Evolutionary conservation across 768 basidiomycete species (phyloP).

Genomic region (Xerocomellus intermedius): DNA sequence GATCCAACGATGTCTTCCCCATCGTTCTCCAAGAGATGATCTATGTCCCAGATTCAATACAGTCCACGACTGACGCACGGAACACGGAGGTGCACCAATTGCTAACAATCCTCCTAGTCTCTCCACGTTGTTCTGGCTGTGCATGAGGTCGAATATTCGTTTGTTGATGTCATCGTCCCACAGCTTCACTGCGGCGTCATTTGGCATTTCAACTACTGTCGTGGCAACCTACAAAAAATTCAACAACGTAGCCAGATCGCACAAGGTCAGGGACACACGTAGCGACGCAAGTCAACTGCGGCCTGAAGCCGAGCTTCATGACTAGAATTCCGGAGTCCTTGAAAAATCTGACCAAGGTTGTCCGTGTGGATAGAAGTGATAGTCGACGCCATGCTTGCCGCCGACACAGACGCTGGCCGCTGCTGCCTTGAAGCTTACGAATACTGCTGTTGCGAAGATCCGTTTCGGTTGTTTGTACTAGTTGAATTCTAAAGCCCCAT

Average conservation of each 20-base stretch:
- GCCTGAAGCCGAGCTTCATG: conserved; percentile 64
- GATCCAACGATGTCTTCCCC: conserved; percentile 81
- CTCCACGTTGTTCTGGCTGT: conserved; percentile 74
- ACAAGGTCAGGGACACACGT: conserved; percentile 47
- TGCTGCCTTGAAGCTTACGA: conserved; percentile 9
- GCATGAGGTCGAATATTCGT: conserved; percentile 77
- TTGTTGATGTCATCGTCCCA: conserved; percentile 86
- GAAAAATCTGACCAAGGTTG: conserved; percentile 64
- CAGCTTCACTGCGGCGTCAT: conserved; percentile 75
- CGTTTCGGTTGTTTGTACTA: conserved; percentile 28
- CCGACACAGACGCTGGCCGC: conserved; percentile 4
- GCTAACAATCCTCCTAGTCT: conserved; percentile 85
- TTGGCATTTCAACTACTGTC: conserved; percentile 75
- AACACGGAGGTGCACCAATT: conserved; percentile 57
- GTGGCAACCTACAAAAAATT: conserved; percentile 56
- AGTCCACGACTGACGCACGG: neutral
- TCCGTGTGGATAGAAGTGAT: conserved; percentile 58
- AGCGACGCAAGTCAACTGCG: conserved; percentile 70
- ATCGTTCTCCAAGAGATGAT: conserved; percentile 73
- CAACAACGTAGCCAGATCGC: conserved; percentile 9
- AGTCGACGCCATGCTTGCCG: conserved; percentile 57
- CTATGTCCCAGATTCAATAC: conserved; percentile 33
- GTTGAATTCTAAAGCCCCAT: conserved; percentile 26
- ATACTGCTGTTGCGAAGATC: conserved; percentile 1
- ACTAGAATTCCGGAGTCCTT: conserved; percentile 60